Percentiles rank a stretch among this genome's conserved stretches.
phyloP scores from a whole-genome alignment of 2,329 filamentous ascomycete species.

The Diaporthe batatas region DNA sequence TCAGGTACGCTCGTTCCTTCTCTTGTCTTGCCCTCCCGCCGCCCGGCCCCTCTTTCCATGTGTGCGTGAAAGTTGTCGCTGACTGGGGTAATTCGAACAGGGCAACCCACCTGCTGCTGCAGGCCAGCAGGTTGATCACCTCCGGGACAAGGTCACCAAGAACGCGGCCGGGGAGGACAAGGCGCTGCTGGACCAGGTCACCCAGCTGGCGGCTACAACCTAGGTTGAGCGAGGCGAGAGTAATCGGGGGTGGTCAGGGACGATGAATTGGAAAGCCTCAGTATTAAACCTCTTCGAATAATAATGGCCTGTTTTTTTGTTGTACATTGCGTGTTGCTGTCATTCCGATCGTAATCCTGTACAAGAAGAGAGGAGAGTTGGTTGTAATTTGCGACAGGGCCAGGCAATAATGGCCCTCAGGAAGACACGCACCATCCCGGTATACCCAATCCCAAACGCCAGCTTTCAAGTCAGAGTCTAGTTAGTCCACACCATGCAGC shows the following conservation, averaged over 20 bases:
- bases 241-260: neutral
- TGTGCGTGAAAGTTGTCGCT: neutral
- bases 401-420: constrained; percentile 5
- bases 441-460: constrained; percentile 36
- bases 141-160: constrained; percentile 69
- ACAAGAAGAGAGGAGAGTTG: constrained; percentile 36
- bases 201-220: constrained; percentile 50
- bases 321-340: constrained; percentile 26
- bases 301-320: constrained; percentile 17
- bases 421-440: constrained; percentile 34
- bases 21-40: no score
- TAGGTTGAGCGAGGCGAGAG: neutral
- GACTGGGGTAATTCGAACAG: constrained; percentile 47
- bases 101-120: constrained; percentile 61
- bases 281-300: neutral
- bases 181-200: constrained; percentile 66
- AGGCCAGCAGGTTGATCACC: constrained; percentile 67
- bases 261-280: neutral
- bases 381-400: constrained; percentile 18
- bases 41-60: neutral
- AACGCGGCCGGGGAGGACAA: constrained; percentile 65
- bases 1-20: constrained; percentile 44
- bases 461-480: constrained; percentile 28
- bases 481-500: constrained; percentile 18
- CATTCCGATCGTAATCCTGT: constrained; percentile 32